Evolutionary conservation across 106 monocot species (phyloP), one percentile per base, ranked within the genome.

Genomic region (Cymbidium sinense): DNA sequence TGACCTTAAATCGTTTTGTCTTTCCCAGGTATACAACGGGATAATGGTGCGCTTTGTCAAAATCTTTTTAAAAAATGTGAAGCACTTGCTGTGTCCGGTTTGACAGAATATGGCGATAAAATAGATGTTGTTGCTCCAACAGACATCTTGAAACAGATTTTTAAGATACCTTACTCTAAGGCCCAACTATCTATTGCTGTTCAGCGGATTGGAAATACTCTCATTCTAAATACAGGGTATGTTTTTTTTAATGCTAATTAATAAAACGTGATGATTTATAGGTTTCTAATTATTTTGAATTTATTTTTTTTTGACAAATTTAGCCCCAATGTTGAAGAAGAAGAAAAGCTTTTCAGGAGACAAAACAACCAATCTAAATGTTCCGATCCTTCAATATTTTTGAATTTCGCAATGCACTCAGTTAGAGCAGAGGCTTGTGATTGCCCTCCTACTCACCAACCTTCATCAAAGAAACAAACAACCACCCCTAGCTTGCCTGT

Each of bases 381-480:
- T 34, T 82, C 86, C 28, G 82, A 91, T 77, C 85, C 89, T 78
- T 96, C 96, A 34, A 92, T 94, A 25, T 94, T 98, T 70, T 78
- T 90, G 58, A 98, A 98, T 77, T 98, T 98, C 69, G 98, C 98
- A 19, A 94, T 90, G 94, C 98, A 98, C 52, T 98, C 98, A 23
- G 98, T 98, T 35, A 84, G 98, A 91, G 92, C 94, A 36, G 98
- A 98, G 85, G 98, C 98, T 78, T 98, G 98, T 83, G 98, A 98
- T 81, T 98, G 98, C 65, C 98, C 98, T 28, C 94, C 98, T 39
- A 79, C 82, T 88, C 84, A 91, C 75, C 39, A 85, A 36, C 82
- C 91, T 70, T 72, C 83, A 70, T 43, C 81, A 51, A 78, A 76
- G 64, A 78, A 85, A 35, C 70, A 84, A 79, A 76, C 84, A 80